Evolutionary conservation across 2,329 filamentous ascomycete genomes (phyloP).

Genomic region (Geosmithia putterillii): DNA sequence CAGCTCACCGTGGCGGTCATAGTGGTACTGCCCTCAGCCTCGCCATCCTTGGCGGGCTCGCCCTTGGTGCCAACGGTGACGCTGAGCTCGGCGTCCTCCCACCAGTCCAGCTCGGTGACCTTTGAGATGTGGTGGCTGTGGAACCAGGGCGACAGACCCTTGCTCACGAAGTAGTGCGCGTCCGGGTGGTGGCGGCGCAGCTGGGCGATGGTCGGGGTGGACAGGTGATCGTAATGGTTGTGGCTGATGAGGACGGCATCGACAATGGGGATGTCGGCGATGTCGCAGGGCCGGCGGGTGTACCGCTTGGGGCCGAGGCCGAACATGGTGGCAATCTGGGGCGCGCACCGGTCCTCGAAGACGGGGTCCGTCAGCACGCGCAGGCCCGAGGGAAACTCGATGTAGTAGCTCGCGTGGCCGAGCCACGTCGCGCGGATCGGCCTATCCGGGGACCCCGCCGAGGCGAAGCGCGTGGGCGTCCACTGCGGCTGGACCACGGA

Average conservation of each 20-base stretch:
- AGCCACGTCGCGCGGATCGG: slow-evolving; percentile 88
- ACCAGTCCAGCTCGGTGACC: slow-evolving; percentile 90
- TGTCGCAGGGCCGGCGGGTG: slow-evolving; percentile 63
- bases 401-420: slow-evolving; percentile 85
- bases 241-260: slow-evolving; percentile 77
- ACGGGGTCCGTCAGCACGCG: slow-evolving; percentile 90
- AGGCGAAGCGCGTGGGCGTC: slow-evolving; percentile 36
- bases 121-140: slow-evolving; percentile 54
- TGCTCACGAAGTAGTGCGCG: slow-evolving; percentile 77
- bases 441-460: slow-evolving; percentile 32
- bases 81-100: slow-evolving; percentile 69
- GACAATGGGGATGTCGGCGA: slow-evolving; percentile 65
- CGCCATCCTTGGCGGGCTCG: slow-evolving; percentile 8
- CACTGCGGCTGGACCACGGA: slow-evolving; percentile 56
- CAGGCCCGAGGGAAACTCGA: slow-evolving; percentile 78
- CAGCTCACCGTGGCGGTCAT: slow-evolving; percentile 66
- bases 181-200: slow-evolving; percentile 60
- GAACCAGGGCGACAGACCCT: slow-evolving; percentile 81
- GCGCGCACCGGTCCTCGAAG: slow-evolving; percentile 78
- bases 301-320: slow-evolving; percentile 56
- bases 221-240: slow-evolving; percentile 89
- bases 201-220: slow-evolving; percentile 59
- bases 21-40: slow-evolving; percentile 13
- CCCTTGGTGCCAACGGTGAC: slow-evolving; percentile 26
- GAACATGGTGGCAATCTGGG: slow-evolving; percentile 28